phyloP scores from a whole-genome alignment of 129 eudicot genomes.

The Rutidosis leptorrhynchoides region DNA sequence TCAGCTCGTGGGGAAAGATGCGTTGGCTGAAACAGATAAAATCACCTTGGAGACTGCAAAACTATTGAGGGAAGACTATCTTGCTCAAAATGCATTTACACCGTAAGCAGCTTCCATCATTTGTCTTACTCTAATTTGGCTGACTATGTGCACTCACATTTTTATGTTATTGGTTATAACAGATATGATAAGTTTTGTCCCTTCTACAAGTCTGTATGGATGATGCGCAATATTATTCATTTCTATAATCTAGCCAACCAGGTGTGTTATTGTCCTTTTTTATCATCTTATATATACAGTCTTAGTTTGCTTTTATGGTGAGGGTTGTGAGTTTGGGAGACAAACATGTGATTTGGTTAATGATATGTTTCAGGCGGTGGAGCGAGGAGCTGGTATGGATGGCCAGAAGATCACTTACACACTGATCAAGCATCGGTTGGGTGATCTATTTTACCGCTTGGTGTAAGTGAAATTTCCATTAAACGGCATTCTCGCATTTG shows the following conservation, averaged over 20 bases:
- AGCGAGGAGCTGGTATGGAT: constrained; percentile 98
- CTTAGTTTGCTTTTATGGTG: not conserved
- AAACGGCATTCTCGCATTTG: too few relatives aligned
- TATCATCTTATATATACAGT: not conserved
- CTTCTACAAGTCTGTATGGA: constrained; percentile 98
- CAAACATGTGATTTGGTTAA: not conserved
- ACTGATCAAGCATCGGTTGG: constrained; percentile 85
- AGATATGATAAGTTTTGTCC: constrained; percentile 95
- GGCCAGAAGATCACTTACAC: constrained; percentile 95
- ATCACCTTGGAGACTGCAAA: constrained; percentile 97
- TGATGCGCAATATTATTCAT: constrained; percentile 99
- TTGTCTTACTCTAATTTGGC: not conserved
- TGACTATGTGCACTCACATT: not conserved
- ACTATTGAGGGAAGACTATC: constrained; percentile 98
- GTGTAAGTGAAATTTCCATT: constrained; percentile 59
- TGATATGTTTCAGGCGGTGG: constrained; percentile 69
- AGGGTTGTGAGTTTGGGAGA: too few relatives aligned
- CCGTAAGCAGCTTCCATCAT: constrained; percentile 48
- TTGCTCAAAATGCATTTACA: constrained; percentile 99
- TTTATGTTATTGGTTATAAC: constrained; percentile 26
- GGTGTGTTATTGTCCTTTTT: constrained; percentile 38
- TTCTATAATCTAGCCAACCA: constrained; percentile 96
- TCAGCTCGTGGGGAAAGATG: constrained; percentile 98
- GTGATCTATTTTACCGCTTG: constrained; percentile 95
- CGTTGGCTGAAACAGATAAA: constrained; percentile 91